Conservation (phyloP, 371 early-diverging fungal species). For the Mucor indicus region DNA sequence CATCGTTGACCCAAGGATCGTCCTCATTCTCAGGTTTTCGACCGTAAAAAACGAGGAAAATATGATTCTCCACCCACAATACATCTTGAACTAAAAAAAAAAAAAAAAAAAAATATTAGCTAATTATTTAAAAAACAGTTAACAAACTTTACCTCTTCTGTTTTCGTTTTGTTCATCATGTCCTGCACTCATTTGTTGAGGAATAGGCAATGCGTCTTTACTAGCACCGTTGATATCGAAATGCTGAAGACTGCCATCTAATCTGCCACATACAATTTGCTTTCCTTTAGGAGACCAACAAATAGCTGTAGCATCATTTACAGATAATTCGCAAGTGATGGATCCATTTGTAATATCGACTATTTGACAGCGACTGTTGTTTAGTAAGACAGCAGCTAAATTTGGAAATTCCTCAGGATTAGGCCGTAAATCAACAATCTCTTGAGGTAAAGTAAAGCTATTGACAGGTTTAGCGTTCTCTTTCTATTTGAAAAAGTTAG, state of each 20-base stretch:
- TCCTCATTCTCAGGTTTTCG: constrained; percentile 13
- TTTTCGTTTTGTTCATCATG: constrained; percentile 16
- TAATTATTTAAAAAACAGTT: neutral
- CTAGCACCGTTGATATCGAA: constrained; percentile 30
- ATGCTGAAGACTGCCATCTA: constrained; percentile 30
- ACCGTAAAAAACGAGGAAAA: constrained; percentile 34
- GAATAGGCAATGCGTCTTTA: constrained; percentile 22
- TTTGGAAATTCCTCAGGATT: constrained; percentile 38
- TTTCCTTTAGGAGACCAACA: constrained; percentile 61
- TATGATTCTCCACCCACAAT: constrained; percentile 41
- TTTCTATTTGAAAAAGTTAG: neutral
- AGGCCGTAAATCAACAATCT: constrained; percentile 37
- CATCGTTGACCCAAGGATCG: constrained; percentile 26
- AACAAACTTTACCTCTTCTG: constrained; percentile 27
- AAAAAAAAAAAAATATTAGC: neutral
- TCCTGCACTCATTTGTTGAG: constrained; percentile 20
- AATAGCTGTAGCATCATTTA: constrained; percentile 28
- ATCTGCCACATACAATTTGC: constrained; percentile 47
- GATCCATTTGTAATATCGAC: constrained; percentile 24
- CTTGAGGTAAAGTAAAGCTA: constrained; percentile 9
- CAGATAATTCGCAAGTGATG: constrained; percentile 14
- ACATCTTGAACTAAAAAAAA: constrained; percentile 35
- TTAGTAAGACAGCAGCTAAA: constrained; percentile 28
- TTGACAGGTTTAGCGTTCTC: neutral
- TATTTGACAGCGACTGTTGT: constrained; percentile 18